These are phyloP conservation scores for Ilyonectria sp. DNA, from an alignment of 2,329 filamentous ascomycete species.

Conservation along the genomic window DNA sequence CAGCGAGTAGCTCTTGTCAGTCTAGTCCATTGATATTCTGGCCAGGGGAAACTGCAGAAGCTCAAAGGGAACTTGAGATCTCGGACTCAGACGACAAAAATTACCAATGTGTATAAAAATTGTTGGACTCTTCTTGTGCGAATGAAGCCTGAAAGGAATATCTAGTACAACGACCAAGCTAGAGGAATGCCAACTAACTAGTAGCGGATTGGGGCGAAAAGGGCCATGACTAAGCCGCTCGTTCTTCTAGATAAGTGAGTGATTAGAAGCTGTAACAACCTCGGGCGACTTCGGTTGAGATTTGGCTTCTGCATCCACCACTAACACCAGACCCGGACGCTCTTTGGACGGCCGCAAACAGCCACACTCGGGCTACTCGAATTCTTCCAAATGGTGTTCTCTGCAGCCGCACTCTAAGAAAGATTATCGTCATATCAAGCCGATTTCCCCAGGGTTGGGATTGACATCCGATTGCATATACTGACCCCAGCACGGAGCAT, in stretches of 20 bases:
- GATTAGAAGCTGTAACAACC: not conserved
- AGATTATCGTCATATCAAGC: not conserved
- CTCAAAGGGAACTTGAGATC: too few relatives aligned
- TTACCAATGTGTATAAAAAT: too few relatives aligned
- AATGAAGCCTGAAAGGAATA: too few relatives aligned
- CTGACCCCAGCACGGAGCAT: not conserved
- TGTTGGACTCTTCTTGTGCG: too few relatives aligned
- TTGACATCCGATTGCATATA: not conserved
- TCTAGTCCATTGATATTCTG: too few relatives aligned
- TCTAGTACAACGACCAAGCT: too few relatives aligned
- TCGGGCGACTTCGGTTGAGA: constrained; percentile 12
- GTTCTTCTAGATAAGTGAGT: not conserved
- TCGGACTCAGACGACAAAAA: too few relatives aligned
- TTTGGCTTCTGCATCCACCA: not conserved
- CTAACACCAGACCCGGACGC: not conserved
- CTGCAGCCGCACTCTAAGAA: not conserved
- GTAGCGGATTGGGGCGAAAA: not conserved
- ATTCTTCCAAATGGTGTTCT: not conserved
- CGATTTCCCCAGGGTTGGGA: not conserved
- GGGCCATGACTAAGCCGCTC: not conserved
- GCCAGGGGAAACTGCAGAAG: too few relatives aligned
- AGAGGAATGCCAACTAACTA: not conserved
- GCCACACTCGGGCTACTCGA: not conserved
- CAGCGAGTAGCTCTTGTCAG: too few relatives aligned
- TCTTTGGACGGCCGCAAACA: not conserved